Evolutionary conservation across 148 eudicot species (phyloP).

Genomic region (Bassia scoparia): DNA sequence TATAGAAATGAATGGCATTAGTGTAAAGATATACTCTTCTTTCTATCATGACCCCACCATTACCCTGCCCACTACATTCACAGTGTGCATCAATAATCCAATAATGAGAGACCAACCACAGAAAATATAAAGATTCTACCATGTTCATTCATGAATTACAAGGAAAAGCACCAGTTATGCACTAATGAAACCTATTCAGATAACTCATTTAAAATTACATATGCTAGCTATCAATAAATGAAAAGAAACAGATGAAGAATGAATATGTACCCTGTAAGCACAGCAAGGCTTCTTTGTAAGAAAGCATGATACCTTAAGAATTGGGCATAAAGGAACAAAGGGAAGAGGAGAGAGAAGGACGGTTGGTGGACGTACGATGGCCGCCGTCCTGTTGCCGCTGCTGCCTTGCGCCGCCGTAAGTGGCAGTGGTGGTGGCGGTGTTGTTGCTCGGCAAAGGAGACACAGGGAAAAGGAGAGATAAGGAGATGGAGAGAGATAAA

Average conservation of each 20-base stretch:
- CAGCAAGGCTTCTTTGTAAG: not conserved
- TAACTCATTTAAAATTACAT: not conserved
- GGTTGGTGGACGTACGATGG: too few species aligned
- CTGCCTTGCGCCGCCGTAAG: too few species aligned
- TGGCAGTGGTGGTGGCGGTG: too few species aligned
- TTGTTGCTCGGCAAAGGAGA: too few species aligned
- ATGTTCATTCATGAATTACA: conserved; percentile 10
- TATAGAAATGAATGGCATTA: conserved; percentile 21
- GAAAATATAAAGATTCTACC: conserved; percentile 8
- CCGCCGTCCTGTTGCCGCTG: too few species aligned
- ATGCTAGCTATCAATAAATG: not conserved
- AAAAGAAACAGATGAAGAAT: not conserved
- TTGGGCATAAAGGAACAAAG: too few species aligned
- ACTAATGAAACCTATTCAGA: not conserved
- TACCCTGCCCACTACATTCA: conserved; percentile 22
- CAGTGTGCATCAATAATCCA: conserved; percentile 22
- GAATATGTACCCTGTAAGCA: not conserved
- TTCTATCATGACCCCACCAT: conserved; percentile 22
- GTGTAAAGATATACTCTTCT: conserved; percentile 20
- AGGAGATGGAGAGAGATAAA: too few species aligned
- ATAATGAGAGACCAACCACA: conserved; percentile 20
- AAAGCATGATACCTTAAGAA: too few species aligned
- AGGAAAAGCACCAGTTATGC: conserved; percentile 14
- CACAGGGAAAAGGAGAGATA: too few species aligned
- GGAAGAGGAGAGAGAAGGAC: too few species aligned